A percentile compares a stretch with the other conserved stretches of the same genome.
Conservation (phyloP, 164 flowering plant species). For the Aristolochia californica region DNA sequence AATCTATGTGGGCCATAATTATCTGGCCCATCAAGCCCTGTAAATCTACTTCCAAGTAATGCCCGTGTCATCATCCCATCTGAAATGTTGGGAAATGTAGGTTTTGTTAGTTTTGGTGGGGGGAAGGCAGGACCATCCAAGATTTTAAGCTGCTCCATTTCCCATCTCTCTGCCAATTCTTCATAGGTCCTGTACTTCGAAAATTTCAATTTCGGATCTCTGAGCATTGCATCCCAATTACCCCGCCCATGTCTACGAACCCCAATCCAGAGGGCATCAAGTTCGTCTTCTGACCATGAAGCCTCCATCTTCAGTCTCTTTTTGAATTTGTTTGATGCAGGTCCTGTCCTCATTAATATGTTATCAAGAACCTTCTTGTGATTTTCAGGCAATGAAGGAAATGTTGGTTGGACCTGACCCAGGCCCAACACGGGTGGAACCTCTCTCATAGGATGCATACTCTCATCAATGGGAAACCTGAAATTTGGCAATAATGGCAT, state of each 20-base stretch:
- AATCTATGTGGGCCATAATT: slow-evolving; percentile 28
- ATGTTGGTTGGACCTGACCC: slow-evolving; percentile 43
- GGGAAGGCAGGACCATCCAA: slow-evolving; percentile 35
- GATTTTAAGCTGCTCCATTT: slow-evolving; percentile 63
- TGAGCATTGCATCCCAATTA: slow-evolving; percentile 81
- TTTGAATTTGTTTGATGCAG: slow-evolving; percentile 40
- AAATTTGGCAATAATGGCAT: slow-evolving; percentile 66
- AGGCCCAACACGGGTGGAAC: slow-evolving; percentile 40
- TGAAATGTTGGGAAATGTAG: slow-evolving; percentile 49
- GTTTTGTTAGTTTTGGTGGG: slow-evolving; percentile 24
- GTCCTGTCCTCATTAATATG: slow-evolving; percentile 77
- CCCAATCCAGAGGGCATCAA: slow-evolving; percentile 95
- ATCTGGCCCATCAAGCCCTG: slow-evolving; percentile 18
- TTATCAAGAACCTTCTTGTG: slow-evolving; percentile 88
- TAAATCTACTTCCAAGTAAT: slow-evolving; percentile 49
- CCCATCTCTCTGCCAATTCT: slow-evolving; percentile 69
- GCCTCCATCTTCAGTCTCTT: slow-evolving; percentile 46
- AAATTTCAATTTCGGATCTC: slow-evolving; percentile 73
- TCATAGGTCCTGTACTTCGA: slow-evolving; percentile 52
- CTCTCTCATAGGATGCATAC: slow-evolving; percentile 32
- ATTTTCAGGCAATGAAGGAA: slow-evolving; percentile 64
- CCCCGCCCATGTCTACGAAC: slow-evolving; percentile 93
- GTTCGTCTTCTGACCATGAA: slow-evolving; percentile 96
- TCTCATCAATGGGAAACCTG: slow-evolving; percentile 37
- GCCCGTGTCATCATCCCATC: slow-evolving; percentile 90